Conservation (phyloP, 768 basidiomycete genomes). For the Amanita fuliginea region DNA sequence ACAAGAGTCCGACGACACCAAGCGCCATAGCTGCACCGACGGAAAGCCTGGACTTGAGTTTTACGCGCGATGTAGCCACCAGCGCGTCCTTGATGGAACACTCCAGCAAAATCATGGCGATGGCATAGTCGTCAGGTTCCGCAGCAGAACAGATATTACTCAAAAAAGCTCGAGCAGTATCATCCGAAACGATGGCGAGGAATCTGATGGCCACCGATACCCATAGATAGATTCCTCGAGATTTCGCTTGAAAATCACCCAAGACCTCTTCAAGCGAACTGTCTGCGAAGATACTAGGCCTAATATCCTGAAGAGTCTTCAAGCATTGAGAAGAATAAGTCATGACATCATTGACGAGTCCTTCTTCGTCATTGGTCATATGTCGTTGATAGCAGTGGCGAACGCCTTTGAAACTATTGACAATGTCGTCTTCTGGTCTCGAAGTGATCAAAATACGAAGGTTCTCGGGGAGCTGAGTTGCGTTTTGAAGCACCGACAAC, state of each 20-base stretch:
- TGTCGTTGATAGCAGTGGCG: background rate
- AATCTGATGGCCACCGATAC: background rate
- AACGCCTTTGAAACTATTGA: background rate
- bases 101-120: background rate
- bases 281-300: background rate
- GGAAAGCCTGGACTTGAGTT: background rate
- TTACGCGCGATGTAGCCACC: background rate
- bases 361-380: slow-evolving; percentile 1
- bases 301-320: background rate
- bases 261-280: background rate
- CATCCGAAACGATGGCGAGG: background rate
- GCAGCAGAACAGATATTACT: background rate
- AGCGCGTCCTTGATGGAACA: background rate
- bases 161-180: slow-evolving; percentile 1
- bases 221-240: background rate
- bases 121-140: background rate
- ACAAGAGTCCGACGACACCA: background rate
- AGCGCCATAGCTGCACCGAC: background rate
- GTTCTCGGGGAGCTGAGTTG: slow-evolving; percentile 11
- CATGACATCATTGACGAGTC: background rate
- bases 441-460: slow-evolving; percentile 19
- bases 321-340: background rate
- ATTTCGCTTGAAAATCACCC: background rate
- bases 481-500: background rate
- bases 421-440: slow-evolving; percentile 13